Evolutionary conservation across 331 rosid genomes (phyloP).

Genomic region (Erythrophleum ivorense): DNA sequence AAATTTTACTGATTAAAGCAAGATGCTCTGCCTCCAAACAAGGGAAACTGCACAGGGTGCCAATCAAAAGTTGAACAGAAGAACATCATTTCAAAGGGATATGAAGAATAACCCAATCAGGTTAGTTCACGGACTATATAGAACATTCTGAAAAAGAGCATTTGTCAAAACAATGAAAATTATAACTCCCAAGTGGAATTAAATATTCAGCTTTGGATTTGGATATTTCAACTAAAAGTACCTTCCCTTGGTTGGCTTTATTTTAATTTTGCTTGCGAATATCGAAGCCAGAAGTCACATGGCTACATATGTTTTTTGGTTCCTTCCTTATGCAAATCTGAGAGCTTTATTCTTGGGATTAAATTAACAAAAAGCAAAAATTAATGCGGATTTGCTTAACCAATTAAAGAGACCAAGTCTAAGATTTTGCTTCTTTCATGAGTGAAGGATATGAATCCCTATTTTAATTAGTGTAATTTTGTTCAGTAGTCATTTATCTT

Average conservation of each 20-base stretch:
- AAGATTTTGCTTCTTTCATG: neutral
- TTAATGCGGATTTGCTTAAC: neutral
- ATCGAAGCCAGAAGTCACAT: constrained; percentile 40
- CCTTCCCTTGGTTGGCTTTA: constrained; percentile 30
- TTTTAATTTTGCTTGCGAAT: constrained; percentile 31
- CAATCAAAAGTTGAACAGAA: neutral
- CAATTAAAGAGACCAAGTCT: neutral
- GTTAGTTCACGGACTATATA: constrained; percentile 13
- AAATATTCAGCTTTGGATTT: neutral
- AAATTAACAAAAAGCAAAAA: neutral
- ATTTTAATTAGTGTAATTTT: too few species aligned
- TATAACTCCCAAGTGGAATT: neutral
- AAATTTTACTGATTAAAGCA: neutral
- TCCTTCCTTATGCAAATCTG: constrained; percentile 41
- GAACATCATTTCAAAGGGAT: neutral
- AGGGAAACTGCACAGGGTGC: neutral
- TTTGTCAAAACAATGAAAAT: neutral
- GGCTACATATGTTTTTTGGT: constrained; percentile 46
- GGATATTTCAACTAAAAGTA: constrained; percentile 19
- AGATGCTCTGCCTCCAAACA: constrained; percentile 5
- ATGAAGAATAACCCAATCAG: neutral
- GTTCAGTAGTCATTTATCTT: too few species aligned
- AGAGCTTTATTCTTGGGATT: constrained; percentile 16
- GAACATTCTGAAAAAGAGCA: constrained; percentile 13
- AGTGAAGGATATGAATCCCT: too few species aligned